phyloP scores from a whole-genome alignment of 257 asterid genomes.

The Anisodus tanguticus region DNA sequence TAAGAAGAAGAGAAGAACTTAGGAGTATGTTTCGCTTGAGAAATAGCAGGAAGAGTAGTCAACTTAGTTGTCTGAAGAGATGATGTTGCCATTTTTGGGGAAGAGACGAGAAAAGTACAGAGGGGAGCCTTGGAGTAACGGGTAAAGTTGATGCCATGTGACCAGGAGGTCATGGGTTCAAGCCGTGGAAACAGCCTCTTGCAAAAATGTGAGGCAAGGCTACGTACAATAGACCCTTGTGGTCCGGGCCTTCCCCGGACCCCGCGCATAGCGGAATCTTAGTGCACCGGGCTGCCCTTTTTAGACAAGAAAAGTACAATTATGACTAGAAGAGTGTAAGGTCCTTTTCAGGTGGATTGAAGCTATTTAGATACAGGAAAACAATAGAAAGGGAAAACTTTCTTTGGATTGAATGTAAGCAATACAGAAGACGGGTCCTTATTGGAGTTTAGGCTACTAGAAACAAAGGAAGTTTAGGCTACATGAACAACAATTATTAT shows the following conservation, averaged over 20 bases:
- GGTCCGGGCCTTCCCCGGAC: no score
- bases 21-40: neutral
- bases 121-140: no score
- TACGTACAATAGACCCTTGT: no score
- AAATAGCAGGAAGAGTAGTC: neutral
- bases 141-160: no score
- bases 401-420: neutral
- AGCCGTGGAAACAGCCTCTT: no score
- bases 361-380: neutral
- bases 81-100: neutral
- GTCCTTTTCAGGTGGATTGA: neutral
- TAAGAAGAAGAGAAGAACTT: neutral
- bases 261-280: no score
- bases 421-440: neutral
- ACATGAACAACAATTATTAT: neutral
- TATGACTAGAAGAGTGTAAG: neutral
- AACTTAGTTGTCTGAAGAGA: neutral
- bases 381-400: neutral
- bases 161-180: no score
- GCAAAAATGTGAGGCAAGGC: no score
- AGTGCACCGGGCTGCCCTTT: no score
- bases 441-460: neutral
- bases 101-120: neutral
- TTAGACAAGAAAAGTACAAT: neutral
- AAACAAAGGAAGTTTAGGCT: neutral